Evolutionary conservation across 2,329 filamentous ascomycete genomes (phyloP).

Genomic region (Biscogniauxia mediterranea): DNA sequence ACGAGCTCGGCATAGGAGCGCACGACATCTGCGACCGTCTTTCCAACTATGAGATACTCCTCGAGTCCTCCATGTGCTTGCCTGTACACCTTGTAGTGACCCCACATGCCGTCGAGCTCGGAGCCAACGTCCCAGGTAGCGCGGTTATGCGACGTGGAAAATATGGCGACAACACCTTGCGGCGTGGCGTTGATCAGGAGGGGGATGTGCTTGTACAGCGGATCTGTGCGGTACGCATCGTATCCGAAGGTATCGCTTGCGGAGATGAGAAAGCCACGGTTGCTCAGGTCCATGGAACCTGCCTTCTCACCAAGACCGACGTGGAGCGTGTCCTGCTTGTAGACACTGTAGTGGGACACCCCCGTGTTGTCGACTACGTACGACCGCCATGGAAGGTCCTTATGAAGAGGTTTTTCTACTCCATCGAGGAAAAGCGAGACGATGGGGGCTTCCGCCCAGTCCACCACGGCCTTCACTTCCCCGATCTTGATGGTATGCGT

Average conservation of each 20-base stretch:
- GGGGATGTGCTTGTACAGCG: constrained; percentile 74
- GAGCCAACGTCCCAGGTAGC: constrained; percentile 66
- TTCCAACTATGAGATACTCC: constrained; percentile 66
- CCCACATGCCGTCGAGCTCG: constrained; percentile 76
- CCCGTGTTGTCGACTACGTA: constrained; percentile 62
- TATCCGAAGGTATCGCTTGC: constrained; percentile 74
- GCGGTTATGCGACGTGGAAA: constrained; percentile 64
- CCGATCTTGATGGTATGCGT: constrained; percentile 45
- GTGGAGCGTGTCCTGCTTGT: constrained; percentile 62
- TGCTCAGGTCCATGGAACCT: constrained; percentile 69
- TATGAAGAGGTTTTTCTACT: constrained; percentile 53
- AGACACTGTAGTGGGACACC: constrained; percentile 62
- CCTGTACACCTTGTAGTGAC: constrained; percentile 70
- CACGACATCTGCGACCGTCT: constrained; percentile 65
- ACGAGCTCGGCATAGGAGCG: constrained; percentile 64
- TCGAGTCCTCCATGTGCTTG: constrained; percentile 72
- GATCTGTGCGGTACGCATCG: constrained; percentile 68
- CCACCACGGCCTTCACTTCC: constrained; percentile 51
- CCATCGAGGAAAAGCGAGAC: constrained; percentile 53
- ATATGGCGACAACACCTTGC: constrained; percentile 62
- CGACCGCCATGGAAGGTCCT: constrained; percentile 63
- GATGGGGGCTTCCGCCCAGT: constrained; percentile 58
- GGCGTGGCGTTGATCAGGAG: constrained; percentile 67
- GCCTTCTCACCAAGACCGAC: constrained; percentile 69
- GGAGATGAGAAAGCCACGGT: constrained; percentile 63